Percentiles rank a stretch among this genome's conserved stretches.
These are phyloP conservation scores for Bryum argenteum DNA, from an alignment of 225 moss, liverwort and hornwort genomes.

Conservation along the genomic window DNA sequence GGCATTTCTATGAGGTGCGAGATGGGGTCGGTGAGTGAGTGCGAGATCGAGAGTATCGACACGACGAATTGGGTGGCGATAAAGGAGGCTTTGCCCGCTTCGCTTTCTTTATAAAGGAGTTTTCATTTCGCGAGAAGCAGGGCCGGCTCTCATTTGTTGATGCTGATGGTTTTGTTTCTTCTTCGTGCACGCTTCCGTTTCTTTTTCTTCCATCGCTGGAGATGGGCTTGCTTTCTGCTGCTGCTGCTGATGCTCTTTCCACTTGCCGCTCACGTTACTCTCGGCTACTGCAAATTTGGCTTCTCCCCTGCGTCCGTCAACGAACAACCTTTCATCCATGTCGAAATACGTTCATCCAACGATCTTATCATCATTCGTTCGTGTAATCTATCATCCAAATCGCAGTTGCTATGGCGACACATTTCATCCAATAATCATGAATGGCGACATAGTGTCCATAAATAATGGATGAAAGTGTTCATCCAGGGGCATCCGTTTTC, in stretches of 20 bases:
- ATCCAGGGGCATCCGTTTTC: too few relatives aligned
- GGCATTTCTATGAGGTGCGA: conserved; percentile 10
- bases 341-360: background rate
- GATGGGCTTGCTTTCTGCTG: too few relatives aligned
- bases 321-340: background rate
- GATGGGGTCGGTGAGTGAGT: background rate
- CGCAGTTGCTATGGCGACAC: too few relatives aligned
- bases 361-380: too few relatives aligned
- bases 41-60: background rate
- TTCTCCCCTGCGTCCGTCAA: background rate
- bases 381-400: too few relatives aligned
- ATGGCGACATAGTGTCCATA: too few relatives aligned
- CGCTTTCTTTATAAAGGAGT: conserved; percentile 11
- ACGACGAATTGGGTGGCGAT: conserved; percentile 1
- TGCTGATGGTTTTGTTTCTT: too few relatives aligned
- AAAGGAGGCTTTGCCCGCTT: background rate
- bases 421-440: too few relatives aligned
- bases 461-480: too few relatives aligned
- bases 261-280: conserved; percentile 13
- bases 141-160: background rate
- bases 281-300: background rate
- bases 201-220: background rate
- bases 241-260: background rate
- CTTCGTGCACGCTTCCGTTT: conserved; percentile 7
- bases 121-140: background rate